Evolutionary conservation across 202 grass and related monocot species (phyloP).

Genomic region (Zoysia matrella): DNA sequence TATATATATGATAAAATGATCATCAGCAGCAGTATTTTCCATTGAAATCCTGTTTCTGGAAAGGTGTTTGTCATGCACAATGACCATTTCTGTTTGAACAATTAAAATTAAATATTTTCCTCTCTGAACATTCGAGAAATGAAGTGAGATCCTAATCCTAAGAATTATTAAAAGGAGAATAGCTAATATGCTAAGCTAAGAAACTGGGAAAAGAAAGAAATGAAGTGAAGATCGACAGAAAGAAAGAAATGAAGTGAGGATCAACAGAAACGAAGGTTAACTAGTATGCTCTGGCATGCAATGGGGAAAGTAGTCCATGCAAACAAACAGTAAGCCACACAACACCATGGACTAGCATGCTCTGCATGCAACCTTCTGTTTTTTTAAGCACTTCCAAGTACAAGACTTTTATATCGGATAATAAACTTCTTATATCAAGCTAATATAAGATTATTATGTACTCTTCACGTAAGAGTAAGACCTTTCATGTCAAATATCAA

Average conservation of each 20-base stretch:
- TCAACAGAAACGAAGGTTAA: not conserved
- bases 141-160: too few species aligned
- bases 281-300: slow-evolving; percentile 2
- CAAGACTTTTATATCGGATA: too few species aligned
- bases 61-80: not conserved
- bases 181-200: not conserved
- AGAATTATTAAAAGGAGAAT: not conserved
- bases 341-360: too few species aligned
- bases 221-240: not conserved
- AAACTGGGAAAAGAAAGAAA: not conserved
- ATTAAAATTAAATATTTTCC: not conserved
- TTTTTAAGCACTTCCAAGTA: too few species aligned
- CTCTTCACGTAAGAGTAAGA: too few species aligned
- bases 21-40: not conserved
- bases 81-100: not conserved
- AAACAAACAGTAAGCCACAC: too few species aligned
- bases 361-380: too few species aligned
- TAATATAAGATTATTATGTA: too few species aligned
- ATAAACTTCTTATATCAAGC: too few species aligned
- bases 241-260: not conserved
- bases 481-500: not conserved
- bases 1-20: not conserved
- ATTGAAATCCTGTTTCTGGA: not conserved
- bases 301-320: too few species aligned
- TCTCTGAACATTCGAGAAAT: slow-evolving; percentile 9